phyloP scores from a whole-genome alignment of 1,139 yeast genomes.

The Zygosaccharomyces sapae region DNA sequence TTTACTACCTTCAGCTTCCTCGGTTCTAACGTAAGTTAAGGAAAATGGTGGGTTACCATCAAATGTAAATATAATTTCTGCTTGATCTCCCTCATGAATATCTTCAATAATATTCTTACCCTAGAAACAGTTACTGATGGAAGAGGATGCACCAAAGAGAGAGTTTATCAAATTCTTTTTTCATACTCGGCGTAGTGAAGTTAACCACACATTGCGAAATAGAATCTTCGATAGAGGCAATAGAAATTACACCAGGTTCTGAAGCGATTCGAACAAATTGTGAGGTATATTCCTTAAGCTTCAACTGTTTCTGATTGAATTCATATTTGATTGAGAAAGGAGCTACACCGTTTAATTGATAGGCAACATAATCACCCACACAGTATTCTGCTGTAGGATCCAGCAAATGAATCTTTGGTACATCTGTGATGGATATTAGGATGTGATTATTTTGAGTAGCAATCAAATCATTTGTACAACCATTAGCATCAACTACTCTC shows the following conservation, averaged over 20 bases:
- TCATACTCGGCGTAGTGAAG: constrained; percentile 43
- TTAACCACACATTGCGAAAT: constrained; percentile 69
- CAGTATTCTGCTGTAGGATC: constrained; percentile 55
- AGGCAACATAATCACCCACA: constrained; percentile 86
- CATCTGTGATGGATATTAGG: constrained; percentile 60
- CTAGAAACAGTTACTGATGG: constrained; percentile 89
- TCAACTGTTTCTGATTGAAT: constrained; percentile 60
- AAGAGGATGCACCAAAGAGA: constrained; percentile 63
- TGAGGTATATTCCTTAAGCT: constrained; percentile 52
- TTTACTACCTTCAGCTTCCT: constrained; percentile 38
- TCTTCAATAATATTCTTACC: constrained; percentile 73
- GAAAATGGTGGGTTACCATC: constrained; percentile 70
- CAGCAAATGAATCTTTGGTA: constrained; percentile 57
- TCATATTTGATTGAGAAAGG: constrained; percentile 74
- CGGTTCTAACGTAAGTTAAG: constrained; percentile 52
- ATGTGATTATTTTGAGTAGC: constrained; percentile 37
- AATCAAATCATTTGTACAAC: constrained; percentile 54
- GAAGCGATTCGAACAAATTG: constrained; percentile 73
- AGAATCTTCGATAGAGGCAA: constrained; percentile 71
- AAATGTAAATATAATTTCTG: constrained; percentile 64
- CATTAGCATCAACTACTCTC: constrained; percentile 62
- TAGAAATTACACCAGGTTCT: constrained; percentile 66
- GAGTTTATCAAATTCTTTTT: constrained; percentile 42
- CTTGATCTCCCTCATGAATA: constrained; percentile 86
- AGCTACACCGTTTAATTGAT: constrained; percentile 70